Evolutionary conservation across 768 basidiomycete genomes (phyloP), one percentile per base, ranked within the genome.

Genomic region (Lentinus tigrinus): DNA sequence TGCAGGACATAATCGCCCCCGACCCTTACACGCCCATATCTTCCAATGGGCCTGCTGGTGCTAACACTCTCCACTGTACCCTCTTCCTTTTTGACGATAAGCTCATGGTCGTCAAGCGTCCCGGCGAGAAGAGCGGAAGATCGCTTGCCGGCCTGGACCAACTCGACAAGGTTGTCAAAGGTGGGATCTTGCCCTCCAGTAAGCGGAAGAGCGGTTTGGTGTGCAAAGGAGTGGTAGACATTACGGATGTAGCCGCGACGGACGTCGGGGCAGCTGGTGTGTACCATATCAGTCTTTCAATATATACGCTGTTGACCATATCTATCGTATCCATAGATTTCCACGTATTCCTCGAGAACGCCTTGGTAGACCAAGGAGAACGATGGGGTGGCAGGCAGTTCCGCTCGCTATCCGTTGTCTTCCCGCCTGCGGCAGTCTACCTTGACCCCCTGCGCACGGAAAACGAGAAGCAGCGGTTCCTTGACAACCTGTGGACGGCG

Each of bases 51-150:
- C 65, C 72, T n/a, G 62, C 76, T 11, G 80, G 75, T 2, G 76
- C 81, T 0, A 19, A 48, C 17, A 47, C 52, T 17, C 79, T 96
- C 17, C 89, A 93, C 67, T 95, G 91, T 72, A 92, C 91, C 2
- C 75, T 99, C 27, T 91, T 98, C 70, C 78, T 99, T 46, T 98
- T 99, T 69, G 91, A 95, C 61, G 96, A 99, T 74, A 93, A 93
- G 67, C 77, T 99, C 21, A 80, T 98, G 70, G 85, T 99, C 59
- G 90, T 87, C 47, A 98, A 98, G 74, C 82, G 97, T 26, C 91
- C 82, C 42, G 85, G 76, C 31, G 92, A 89, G 70, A 94, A 83
- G 73, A 80, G 82, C 42, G 93, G 89, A 3, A 82, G 84, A 47
- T 71, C 80, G 10, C 71, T 94, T 47, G 78, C 89, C 4, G 93